These are phyloP conservation scores for Colletotrichum sansevieriae DNA, from an alignment of 2,329 filamentous ascomycete species.

Conservation along the genomic window DNA sequence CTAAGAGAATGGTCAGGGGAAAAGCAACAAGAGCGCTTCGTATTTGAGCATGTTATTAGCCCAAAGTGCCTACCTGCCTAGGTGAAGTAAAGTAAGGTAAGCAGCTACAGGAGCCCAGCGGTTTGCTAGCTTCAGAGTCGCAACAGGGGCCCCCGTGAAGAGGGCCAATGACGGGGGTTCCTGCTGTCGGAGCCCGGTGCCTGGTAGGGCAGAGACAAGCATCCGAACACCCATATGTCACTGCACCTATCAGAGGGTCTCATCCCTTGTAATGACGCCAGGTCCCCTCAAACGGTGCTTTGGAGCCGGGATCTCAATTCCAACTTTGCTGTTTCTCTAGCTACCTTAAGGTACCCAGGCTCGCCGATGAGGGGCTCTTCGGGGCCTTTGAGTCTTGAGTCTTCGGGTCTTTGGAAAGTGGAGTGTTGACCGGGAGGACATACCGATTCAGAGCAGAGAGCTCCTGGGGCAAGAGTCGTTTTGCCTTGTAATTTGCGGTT, in stretches of 20 bases:
- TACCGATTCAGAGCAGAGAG: slow-evolving; percentile 16
- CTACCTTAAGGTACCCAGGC: background rate
- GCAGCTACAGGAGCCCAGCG: background rate
- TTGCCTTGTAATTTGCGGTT: slow-evolving; percentile 8
- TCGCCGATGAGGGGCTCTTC: background rate
- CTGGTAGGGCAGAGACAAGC: slow-evolving; percentile 42
- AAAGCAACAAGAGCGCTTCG: slow-evolving; percentile 28
- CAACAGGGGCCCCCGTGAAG: slow-evolving; percentile 26
- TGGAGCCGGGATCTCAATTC: slow-evolving; percentile 28
- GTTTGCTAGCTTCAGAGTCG: slow-evolving; percentile 8
- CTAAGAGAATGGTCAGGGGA: slow-evolving; percentile 29
- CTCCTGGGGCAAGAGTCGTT: slow-evolving; percentile 18
- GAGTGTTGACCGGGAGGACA: slow-evolving; percentile 16
- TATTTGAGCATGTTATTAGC: background rate
- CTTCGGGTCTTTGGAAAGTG: slow-evolving; percentile 8
- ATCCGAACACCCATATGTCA: slow-evolving; percentile 35
- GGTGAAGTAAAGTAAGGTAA: background rate
- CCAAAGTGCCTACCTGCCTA: too few species aligned
- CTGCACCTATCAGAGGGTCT: slow-evolving; percentile 35
- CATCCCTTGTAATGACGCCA: slow-evolving; percentile 37
- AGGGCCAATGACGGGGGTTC: slow-evolving; percentile 30
- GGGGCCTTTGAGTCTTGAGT: too few species aligned
- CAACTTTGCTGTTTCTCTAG: slow-evolving; percentile 20
- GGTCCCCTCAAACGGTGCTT: slow-evolving; percentile 36
- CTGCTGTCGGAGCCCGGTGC: slow-evolving; percentile 32